phyloP scores from a whole-genome alignment of 768 basidiomycete genomes.

The Leucocoprinus leucothites region DNA sequence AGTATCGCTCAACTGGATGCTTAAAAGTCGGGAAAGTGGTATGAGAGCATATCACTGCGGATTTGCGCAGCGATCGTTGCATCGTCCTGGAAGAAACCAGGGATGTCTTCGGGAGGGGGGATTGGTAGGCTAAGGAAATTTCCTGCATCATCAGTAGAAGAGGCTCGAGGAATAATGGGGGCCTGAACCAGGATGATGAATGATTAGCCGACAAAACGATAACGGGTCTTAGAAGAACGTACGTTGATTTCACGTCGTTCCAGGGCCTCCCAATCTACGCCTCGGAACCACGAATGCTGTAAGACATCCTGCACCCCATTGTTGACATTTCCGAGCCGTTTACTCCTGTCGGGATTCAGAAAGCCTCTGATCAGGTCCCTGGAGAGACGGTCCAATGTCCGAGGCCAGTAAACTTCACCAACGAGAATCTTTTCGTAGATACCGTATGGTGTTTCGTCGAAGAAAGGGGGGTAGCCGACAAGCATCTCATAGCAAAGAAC shows the following conservation, averaged over 20 bases:
- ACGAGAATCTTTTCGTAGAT: slow-evolving; percentile 97
- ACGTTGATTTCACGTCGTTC: slow-evolving; percentile 86
- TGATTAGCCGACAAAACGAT: neutral
- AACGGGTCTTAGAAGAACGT: slow-evolving; percentile 21
- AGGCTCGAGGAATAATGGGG: slow-evolving; percentile 81
- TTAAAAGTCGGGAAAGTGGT: slow-evolving; percentile 78
- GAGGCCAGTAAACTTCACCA: slow-evolving; percentile 89
- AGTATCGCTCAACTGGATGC: neutral
- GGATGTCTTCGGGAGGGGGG: slow-evolving; percentile 76
- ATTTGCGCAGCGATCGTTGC: slow-evolving; percentile 54
- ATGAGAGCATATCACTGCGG: slow-evolving; percentile 63
- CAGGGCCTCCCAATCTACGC: slow-evolving; percentile 89
- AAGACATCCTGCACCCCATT: slow-evolving; percentile 91
- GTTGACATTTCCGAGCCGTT: slow-evolving; percentile 89
- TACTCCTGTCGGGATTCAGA: slow-evolving; percentile 87
- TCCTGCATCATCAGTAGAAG: slow-evolving; percentile 78
- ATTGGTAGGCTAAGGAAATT: slow-evolving; percentile 81
- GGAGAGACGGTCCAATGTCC: slow-evolving; percentile 83
- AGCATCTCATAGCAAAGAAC: slow-evolving; percentile 98
- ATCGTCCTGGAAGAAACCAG: slow-evolving; percentile 70
- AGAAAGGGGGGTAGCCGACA: slow-evolving; percentile 98
- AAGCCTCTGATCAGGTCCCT: slow-evolving; percentile 86
- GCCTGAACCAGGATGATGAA: slow-evolving; percentile 45
- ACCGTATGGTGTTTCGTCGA: slow-evolving; percentile 95
- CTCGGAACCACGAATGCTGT: slow-evolving; percentile 92